These are phyloP conservation scores for Spergularia marina DNA, from an alignment of 148 eudicot genomes.

Conservation along the genomic window DNA sequence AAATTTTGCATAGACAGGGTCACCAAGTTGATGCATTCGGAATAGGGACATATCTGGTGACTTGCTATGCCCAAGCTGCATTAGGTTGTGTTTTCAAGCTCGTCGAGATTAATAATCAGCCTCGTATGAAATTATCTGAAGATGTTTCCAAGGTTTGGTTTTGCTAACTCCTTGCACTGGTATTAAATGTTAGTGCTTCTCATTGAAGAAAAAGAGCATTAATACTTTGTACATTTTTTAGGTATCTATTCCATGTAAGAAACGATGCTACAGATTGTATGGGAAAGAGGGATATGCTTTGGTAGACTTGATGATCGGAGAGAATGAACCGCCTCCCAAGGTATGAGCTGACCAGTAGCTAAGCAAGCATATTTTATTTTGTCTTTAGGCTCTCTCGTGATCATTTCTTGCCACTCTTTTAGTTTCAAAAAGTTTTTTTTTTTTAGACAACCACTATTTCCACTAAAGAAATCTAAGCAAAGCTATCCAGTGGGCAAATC, in stretches of 20 bases:
- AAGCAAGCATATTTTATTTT: background rate
- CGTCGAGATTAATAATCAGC: slow-evolving; percentile 92
- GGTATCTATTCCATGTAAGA: slow-evolving; percentile 98
- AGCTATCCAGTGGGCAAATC: background rate
- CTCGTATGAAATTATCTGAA: slow-evolving; percentile 96
- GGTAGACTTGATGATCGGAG: slow-evolving; percentile 88
- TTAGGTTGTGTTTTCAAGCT: slow-evolving; percentile 97
- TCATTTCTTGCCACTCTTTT: background rate
- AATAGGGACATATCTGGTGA: slow-evolving; percentile 90
- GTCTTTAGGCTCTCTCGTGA: too few species aligned
- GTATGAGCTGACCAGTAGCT: slow-evolving; percentile 29
- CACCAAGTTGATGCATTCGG: slow-evolving; percentile 95
- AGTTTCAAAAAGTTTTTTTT: background rate
- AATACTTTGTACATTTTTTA: slow-evolving; percentile 29
- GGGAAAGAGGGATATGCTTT: slow-evolving; percentile 90
- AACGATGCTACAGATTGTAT: slow-evolving; percentile 80
- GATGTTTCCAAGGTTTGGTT: slow-evolving; percentile 87
- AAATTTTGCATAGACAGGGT: slow-evolving; percentile 51
- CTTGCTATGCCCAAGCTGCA: slow-evolving; percentile 99
- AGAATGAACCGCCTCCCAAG: slow-evolving; percentile 93
- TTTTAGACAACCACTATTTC: background rate
- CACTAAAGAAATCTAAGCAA: background rate
- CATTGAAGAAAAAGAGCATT: background rate
- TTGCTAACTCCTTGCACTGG: slow-evolving; percentile 8
- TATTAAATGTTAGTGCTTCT: background rate